These are phyloP conservation scores for Solanum hybrid DNA, from an alignment of 305 asterid genomes.

Conservation along the genomic window DNA sequence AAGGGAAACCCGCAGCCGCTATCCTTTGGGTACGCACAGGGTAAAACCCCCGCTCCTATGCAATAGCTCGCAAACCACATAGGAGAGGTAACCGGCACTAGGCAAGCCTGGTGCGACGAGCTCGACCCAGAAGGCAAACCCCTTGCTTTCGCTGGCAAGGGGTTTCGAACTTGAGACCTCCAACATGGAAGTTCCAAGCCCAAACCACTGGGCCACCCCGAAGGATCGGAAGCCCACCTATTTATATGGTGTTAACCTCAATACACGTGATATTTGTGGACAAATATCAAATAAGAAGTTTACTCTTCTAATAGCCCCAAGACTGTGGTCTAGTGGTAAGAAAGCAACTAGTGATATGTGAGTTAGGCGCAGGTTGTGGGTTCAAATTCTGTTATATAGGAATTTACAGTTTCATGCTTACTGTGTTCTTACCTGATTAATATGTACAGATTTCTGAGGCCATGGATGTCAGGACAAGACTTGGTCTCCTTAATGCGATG, in stretches of 20 bases:
- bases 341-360: neutral
- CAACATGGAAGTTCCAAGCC: too few relatives aligned
- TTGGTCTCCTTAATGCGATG: slow-evolving; percentile 90
- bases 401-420: neutral
- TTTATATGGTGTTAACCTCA: neutral
- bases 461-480: slow-evolving; percentile 84
- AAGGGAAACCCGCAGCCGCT: too few relatives aligned
- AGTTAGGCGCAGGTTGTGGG: neutral
- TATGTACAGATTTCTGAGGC: slow-evolving; percentile 73
- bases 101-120: too few relatives aligned
- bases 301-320: neutral
- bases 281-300: neutral
- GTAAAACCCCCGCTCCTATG: too few relatives aligned
- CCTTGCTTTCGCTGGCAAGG: too few relatives aligned
- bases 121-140: too few relatives aligned
- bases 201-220: too few relatives aligned
- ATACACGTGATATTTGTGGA: neutral
- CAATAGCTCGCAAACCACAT: too few relatives aligned
- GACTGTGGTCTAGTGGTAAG: neutral
- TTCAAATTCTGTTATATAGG: neutral
- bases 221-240: neutral
- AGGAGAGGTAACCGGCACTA: too few relatives aligned
- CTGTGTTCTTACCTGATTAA: slow-evolving; percentile 14
- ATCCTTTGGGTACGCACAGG: too few relatives aligned
- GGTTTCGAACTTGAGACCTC: too few relatives aligned